phyloP scores from a whole-genome alignment of 257 asterid species.

The Solanum corneliomulleri region DNA sequence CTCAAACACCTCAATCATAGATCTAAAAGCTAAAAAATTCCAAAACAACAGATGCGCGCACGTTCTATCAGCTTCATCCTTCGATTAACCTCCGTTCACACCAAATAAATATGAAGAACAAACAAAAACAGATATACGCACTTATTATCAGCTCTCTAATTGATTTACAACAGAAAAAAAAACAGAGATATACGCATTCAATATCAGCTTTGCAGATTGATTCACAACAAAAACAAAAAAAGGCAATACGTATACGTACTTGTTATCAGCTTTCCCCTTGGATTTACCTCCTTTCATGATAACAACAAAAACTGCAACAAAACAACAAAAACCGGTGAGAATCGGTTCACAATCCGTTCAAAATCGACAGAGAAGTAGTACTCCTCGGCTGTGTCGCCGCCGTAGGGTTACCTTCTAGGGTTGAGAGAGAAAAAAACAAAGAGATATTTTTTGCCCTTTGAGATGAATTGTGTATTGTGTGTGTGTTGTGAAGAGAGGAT shows the following conservation, averaged over 20 bases:
- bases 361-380: conserved; percentile 2
- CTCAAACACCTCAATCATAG: conserved; percentile 2
- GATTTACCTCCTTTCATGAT: conserved; percentile 69
- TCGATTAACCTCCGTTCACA: neutral
- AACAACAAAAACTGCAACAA: conserved; percentile 11
- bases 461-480: conserved; percentile 6
- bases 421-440: conserved; percentile 18
- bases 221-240: neutral
- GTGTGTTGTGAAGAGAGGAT: conserved; percentile 30
- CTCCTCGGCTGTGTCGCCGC: conserved; percentile 4
- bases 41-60: neutral
- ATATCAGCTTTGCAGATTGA: neutral
- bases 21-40: conserved; percentile 8
- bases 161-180: neutral
- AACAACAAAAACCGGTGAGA: conserved; percentile 19
- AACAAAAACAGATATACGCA: neutral
- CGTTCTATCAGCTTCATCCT: neutral
- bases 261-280: conserved; percentile 45
- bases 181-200: neutral
- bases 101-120: neutral
- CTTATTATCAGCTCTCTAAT: conserved; percentile 15
- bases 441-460: conserved; percentile 20
- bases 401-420: conserved; percentile 7
- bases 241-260: conserved; percentile 22
- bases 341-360: conserved; percentile 12